Conservation (phyloP, 768 basidiomycete genomes). For the Hypsizygus marmoreus region DNA sequence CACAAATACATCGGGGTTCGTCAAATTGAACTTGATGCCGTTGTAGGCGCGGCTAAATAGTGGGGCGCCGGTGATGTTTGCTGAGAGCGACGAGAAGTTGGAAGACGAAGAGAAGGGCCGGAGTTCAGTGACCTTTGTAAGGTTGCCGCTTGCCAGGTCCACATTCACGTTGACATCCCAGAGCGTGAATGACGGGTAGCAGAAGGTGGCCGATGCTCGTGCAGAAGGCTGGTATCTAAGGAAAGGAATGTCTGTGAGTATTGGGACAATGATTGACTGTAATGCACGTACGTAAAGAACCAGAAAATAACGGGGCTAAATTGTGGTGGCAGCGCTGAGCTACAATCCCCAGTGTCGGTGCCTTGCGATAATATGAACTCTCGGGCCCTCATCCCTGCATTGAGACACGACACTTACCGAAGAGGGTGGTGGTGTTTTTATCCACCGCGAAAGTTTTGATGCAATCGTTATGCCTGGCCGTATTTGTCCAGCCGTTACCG, state of each 20-base stretch:
- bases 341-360: slow-evolving; percentile 31
- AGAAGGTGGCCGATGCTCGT: slow-evolving; percentile 46
- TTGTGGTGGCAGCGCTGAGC: slow-evolving; percentile 24
- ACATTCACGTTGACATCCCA: slow-evolving; percentile 46
- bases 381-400: neutral
- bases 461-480: slow-evolving; percentile 41
- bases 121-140: slow-evolving; percentile 44
- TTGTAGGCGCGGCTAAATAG: slow-evolving; percentile 53
- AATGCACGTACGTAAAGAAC: slow-evolving; percentile 48
- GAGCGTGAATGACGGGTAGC: slow-evolving; percentile 44
- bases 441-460: slow-evolving; percentile 40
- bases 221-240: slow-evolving; percentile 37
- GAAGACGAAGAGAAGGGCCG: slow-evolving; percentile 38
- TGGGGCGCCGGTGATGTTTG: slow-evolving; percentile 47
- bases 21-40: slow-evolving; percentile 51
- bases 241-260: neutral
- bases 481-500: slow-evolving; percentile 44
- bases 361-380: slow-evolving; percentile 21
- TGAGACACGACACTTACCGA: slow-evolving; percentile 34
- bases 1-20: slow-evolving; percentile 41
- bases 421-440: slow-evolving; percentile 39
- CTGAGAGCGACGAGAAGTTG: slow-evolving; percentile 40
- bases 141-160: slow-evolving; percentile 44
- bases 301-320: slow-evolving; percentile 57
- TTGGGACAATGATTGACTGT: neutral